These are phyloP conservation scores for Baorangia bicolor DNA, from an alignment of 768 basidiomycete genomes.

Conservation along the genomic window DNA sequence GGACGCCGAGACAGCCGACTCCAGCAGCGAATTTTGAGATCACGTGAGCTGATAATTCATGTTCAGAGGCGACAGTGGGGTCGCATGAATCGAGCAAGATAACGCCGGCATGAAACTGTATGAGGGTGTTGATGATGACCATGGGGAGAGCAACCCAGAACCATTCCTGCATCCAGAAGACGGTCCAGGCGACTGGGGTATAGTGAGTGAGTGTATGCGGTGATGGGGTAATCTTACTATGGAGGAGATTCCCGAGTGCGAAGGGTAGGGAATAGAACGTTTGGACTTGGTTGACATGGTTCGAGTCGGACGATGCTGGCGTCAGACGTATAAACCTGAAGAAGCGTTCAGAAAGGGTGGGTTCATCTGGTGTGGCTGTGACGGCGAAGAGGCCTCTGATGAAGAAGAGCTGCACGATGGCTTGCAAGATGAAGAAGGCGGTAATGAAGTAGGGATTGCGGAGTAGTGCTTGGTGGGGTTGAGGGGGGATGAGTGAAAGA, in stretches of 20 bases:
- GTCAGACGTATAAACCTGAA: background rate
- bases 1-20: conserved; percentile 28
- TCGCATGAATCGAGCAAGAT: background rate
- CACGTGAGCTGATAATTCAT: too few species aligned
- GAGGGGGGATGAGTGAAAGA: too few species aligned
- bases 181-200: background rate
- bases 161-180: conserved; percentile 31
- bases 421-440: background rate
- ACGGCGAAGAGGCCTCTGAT: background rate
- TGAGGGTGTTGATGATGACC: background rate
- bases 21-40: conserved; percentile 24
- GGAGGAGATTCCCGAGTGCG: background rate
- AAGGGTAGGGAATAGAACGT: background rate
- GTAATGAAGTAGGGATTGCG: too few species aligned
- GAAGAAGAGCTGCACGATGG: background rate
- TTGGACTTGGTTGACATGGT: background rate
- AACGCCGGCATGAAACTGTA: background rate
- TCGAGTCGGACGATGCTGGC: background rate
- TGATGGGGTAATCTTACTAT: background rate
- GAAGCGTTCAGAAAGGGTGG: background rate
- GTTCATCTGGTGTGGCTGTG: background rate
- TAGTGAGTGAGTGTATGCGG: background rate
- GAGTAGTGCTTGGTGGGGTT: too few species aligned
- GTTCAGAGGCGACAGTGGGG: too few species aligned
- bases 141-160: conserved; percentile 10